Conservation (phyloP, 768 basidiomycete species). For the Russula abietina region DNA sequence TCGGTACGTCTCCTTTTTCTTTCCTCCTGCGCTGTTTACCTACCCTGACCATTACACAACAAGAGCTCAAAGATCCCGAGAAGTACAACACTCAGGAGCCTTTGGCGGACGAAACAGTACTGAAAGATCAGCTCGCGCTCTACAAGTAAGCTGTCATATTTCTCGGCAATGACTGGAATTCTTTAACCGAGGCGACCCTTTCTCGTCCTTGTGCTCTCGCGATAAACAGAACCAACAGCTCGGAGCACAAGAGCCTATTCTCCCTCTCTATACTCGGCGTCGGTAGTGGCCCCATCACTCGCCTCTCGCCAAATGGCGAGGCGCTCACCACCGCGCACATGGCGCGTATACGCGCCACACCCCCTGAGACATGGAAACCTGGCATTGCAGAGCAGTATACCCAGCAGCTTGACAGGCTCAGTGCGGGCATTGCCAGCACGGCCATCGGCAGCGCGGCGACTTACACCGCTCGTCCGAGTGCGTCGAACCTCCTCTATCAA, state of each 20-base stretch:
- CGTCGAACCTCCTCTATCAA: conserved; percentile 5
- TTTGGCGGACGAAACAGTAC: conserved; percentile 28
- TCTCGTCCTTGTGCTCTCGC: not conserved
- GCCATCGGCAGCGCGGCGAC: conserved; percentile 34
- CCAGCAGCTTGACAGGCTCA: conserved; percentile 34
- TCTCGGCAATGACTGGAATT: not conserved
- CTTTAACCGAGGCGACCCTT: not conserved
- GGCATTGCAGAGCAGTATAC: conserved; percentile 39
- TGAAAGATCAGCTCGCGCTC: conserved; percentile 31
- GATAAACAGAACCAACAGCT: conserved; percentile 18
- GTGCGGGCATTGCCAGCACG: conserved; percentile 29
- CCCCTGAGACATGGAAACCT: conserved; percentile 28
- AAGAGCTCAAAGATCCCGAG: conserved; percentile 33
- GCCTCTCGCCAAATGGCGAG: conserved; percentile 26
- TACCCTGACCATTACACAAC: not conserved
- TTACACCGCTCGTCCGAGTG: conserved; percentile 27
- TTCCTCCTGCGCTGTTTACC: not conserved
- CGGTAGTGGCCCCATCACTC: conserved; percentile 25
- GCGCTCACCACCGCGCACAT: conserved; percentile 28
- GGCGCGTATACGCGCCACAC: conserved; percentile 26
- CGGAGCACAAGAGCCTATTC: conserved; percentile 28
- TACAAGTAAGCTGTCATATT: conserved; percentile 29
- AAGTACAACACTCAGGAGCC: conserved; percentile 30
- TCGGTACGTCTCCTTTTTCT: conserved; percentile 25
- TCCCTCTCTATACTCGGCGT: conserved; percentile 29